Conservation (phyloP, 2,329 filamentous ascomycete species). For the Akanthomyces dipterigenus region DNA sequence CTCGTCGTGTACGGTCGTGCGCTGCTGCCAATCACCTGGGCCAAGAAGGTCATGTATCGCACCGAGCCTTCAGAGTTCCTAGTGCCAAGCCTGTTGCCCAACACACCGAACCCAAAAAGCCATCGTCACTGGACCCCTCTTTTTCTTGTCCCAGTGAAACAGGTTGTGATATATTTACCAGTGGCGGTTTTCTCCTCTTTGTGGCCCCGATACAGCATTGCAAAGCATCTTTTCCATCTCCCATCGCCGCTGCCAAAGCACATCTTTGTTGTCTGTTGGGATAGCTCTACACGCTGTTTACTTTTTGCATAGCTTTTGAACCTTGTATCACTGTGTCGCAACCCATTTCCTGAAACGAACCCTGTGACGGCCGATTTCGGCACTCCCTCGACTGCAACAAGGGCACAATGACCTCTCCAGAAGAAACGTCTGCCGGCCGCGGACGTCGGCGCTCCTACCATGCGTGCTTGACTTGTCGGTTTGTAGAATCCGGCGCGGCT, state of each 20-base stretch:
- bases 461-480: conserved; percentile 43
- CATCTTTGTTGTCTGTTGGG: not conserved
- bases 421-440: conserved; percentile 24
- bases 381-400: not conserved
- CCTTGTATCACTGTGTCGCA: not conserved
- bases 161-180: conserved; percentile 8
- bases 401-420: conserved; percentile 24
- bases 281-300: not conserved
- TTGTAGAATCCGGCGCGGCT: conserved; percentile 12
- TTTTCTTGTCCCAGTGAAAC: not conserved
- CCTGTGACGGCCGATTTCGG: not conserved
- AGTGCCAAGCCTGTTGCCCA: conserved; percentile 6
- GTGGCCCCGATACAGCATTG: not conserved
- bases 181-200: not conserved
- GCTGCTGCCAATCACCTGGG: conserved; percentile 7
- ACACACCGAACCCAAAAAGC: conserved; percentile 12
- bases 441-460: conserved; percentile 34
- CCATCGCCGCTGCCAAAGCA: not conserved
- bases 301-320: not conserved
- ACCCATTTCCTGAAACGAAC: not conserved
- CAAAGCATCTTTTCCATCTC: not conserved
- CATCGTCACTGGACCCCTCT: conserved; percentile 10
- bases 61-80: not conserved
- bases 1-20: too few species aligned
- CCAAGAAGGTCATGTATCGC: conserved; percentile 8